Base-by-base conservation (phyloP, 1,284 basidiomycete species). In the Kalmanozyma brasiliensis region DNA sequence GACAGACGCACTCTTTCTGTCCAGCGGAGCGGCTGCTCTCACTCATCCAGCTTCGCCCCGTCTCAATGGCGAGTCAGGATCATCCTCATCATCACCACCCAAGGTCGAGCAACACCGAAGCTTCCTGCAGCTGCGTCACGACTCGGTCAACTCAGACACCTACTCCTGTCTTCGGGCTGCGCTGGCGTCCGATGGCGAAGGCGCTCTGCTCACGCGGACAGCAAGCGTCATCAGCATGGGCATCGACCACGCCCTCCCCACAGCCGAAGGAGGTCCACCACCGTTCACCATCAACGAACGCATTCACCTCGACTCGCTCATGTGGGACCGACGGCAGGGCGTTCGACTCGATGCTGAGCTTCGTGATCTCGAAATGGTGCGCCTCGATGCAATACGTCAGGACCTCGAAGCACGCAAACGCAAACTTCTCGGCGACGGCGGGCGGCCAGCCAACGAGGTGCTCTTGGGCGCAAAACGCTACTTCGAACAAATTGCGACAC, bases 301-400 rank as follows among this genome's bases (percentile, higher is more conserved):
- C 41, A 55, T 72, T n/a, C 44, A 63, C 23, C 52, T 72, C n/a
- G 68, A 72, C 26, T 66, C 68, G 26, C 30, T 72, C 13, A 66
- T 72, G 63, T 72, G 68, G 68, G 56, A 67, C 32, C 52, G 56
- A 1, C 49, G 68, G 16, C 51, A 57, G 9, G 68, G 68, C 11
- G 34, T 63, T n/a, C 49, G 68, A 9, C 45, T 72, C 20, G 63
- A 66, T 17, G 37, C 68, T 16, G 68, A 72, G 41, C 29, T 62
- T 17, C 47, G 42, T 8, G 59, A 62, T 44, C 22, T 48, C 20
- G 63, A 62, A 35, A 59, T 67, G 55, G 34, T 45, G 9, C 33
- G 45, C 1, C 48, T 66, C 16, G 48, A 57, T 20, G 44, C 38
- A 2, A 20, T 58, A 51, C 43, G 64, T 16, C 38, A 45, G 24